Evolutionary conservation across 805 yeast species (phyloP), one percentile per base, ranked within the genome.

Genomic region (Candida taoyuanica): DNA sequence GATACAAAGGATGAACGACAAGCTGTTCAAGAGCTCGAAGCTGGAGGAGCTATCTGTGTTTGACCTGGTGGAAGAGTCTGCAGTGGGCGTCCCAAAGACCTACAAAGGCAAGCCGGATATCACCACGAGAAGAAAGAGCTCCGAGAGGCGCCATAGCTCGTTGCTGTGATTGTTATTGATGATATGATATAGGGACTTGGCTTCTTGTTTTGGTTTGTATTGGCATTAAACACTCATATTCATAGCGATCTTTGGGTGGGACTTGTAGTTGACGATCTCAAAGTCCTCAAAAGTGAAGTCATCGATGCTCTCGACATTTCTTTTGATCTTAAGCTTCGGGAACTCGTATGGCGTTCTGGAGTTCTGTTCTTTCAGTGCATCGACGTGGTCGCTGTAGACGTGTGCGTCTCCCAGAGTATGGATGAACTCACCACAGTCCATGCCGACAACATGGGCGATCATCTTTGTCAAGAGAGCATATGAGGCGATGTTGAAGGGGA

Each of bases 341-440:
- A 93, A 93, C 15, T 62, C 58, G 44, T 78, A 72, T 12, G 99
- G 98, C 15, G 61, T 60, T 62, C 99, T 78, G 30, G 66, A 58
- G 8, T 85, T 60, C 62, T 93, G 98, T 50, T 78, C 83, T 50
- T 82, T 74, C 46, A 93, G 70, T 1, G 98, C 96, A 39, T 88
- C 96, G 12, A 91, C 76, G 59, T 93, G 99, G 60, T 93, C 95
- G 45, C 77, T 73, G 60, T 93, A 93, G 7, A 93, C 95, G 58
- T 93, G 99, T 1, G 96, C 85, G 61, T 93, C 99, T 17, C 99
- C 99, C 78, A 93, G 64, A 5, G 95, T 88, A 58, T 93, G 98
- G 39, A 91, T 76, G 52, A 93, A 87, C 52, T 89, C 97, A 29
- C 98, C 98, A 44, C 96, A 83, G 49, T 88, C 95, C 85, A 89